These are phyloP conservation scores for Onygena corvina DNA, from an alignment of 2,329 filamentous ascomycete genomes.

Conservation along the genomic window DNA sequence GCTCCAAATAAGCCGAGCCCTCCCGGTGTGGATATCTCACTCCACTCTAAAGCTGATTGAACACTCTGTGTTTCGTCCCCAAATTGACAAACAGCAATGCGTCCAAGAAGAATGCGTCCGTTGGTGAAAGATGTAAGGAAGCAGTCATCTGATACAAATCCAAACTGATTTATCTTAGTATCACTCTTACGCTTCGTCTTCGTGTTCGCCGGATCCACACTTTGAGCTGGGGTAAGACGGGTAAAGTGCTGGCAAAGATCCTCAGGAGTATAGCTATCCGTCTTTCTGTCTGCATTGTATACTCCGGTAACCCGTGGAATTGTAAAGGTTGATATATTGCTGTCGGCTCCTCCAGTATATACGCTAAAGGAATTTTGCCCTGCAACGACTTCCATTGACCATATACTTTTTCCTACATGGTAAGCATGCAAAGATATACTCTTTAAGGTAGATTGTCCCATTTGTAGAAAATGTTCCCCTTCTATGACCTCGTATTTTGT, in stretches of 20 bases:
- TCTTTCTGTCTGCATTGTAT: constrained; percentile 1
- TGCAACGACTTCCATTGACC: constrained; percentile 49
- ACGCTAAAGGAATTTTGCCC: constrained; percentile 26
- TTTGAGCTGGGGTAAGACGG: neutral
- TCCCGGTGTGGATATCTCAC: constrained; percentile 21
- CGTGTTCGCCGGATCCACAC: neutral
- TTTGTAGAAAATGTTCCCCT: constrained; percentile 18
- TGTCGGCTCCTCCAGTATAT: constrained; percentile 76
- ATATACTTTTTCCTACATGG: constrained; percentile 83
- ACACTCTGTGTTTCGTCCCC: neutral
- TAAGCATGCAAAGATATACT: constrained; percentile 48
- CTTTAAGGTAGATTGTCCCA: constrained; percentile 29
- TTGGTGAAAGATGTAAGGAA: constrained; percentile 24
- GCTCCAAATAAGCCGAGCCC: constrained; percentile 24
- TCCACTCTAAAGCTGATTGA: constrained; percentile 19
- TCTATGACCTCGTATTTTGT: constrained; percentile 22
- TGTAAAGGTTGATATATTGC: constrained; percentile 39
- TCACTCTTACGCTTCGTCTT: constrained; percentile 11
- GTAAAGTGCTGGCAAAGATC: constrained; percentile 1
- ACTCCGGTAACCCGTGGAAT: constrained; percentile 13
- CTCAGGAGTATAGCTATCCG: constrained; percentile 8
- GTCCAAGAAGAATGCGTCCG: constrained; percentile 27
- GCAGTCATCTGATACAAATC: constrained; percentile 25
- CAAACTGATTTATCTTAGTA: constrained; percentile 22
- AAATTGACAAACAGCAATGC: constrained; percentile 12